Evolutionary conservation across 305 asterid species (phyloP).

Genomic region (Fraxinus latifolia): DNA sequence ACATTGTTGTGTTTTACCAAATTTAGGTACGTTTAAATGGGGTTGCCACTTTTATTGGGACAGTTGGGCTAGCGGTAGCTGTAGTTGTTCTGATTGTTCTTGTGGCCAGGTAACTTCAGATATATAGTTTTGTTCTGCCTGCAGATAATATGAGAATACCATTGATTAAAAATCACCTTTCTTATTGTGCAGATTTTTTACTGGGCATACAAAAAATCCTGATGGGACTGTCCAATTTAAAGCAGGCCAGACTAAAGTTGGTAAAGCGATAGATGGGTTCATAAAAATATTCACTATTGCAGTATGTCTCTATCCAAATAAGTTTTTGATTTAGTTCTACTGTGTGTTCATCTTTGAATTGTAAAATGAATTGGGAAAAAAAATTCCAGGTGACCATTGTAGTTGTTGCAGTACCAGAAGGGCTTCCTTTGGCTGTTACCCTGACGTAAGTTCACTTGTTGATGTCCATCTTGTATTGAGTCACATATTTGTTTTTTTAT

Average conservation of each 20-base stretch:
- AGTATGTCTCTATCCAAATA: conserved; percentile 44
- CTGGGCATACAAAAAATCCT: conserved; percentile 71
- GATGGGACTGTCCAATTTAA: conserved; percentile 50
- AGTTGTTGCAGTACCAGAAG: conserved; percentile 90
- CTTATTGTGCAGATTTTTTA: conserved; percentile 56
- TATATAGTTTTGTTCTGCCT: conserved; percentile 3
- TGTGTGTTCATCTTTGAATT: conserved; percentile 19
- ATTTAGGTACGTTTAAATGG: conserved; percentile 85
- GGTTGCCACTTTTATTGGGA: conserved; percentile 88
- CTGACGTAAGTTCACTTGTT: conserved; percentile 54
- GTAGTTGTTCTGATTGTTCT: conserved; percentile 68
- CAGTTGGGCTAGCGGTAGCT: conserved; percentile 83
- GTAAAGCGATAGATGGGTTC: conserved; percentile 72
- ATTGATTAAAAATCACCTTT: conserved; percentile 9
- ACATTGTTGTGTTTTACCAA: conserved; percentile 18
- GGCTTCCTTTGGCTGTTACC: conserved; percentile 85
- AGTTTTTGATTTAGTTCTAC: conserved; percentile 10
- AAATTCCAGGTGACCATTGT: conserved; percentile 69
- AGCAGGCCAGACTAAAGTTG: conserved; percentile 63
- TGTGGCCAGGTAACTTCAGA: conserved; percentile 51
- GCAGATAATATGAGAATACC: not conserved
- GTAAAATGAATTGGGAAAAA: conserved; percentile 24
- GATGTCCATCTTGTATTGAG: not conserved
- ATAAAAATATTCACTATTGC: conserved; percentile 84
- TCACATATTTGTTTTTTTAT: not conserved